Evolutionary conservation across 2,329 filamentous ascomycete genomes (phyloP).

Genomic region (Colletotrichum gloeosporioides): DNA sequence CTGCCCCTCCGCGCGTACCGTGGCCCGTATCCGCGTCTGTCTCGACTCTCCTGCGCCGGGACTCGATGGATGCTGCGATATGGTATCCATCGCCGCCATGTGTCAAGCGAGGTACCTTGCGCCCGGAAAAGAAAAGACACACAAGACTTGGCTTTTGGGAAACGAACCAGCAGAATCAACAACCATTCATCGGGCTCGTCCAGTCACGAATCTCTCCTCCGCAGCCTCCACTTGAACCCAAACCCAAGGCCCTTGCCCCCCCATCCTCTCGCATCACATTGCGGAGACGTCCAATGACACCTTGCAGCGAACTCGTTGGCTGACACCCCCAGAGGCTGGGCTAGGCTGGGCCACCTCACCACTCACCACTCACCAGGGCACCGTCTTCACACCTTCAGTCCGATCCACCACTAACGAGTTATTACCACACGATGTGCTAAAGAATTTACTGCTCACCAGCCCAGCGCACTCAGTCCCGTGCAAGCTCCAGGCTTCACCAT

Average conservation of each 20-base stretch:
- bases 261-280: not conserved
- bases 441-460: not conserved
- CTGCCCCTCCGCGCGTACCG: not conserved
- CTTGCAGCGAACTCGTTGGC: constrained; percentile 2
- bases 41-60: not conserved
- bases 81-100: not conserved
- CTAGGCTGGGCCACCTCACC: not conserved
- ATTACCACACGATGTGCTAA: not conserved
- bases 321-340: constrained; percentile 1
- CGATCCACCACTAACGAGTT: not conserved
- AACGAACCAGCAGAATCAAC: not conserved
- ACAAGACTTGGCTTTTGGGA: not conserved
- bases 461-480: not conserved
- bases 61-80: not conserved
- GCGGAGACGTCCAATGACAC: not conserved
- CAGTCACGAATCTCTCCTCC: not conserved
- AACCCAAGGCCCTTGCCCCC: not conserved
- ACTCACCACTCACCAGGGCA: not conserved
- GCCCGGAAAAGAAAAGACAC: not conserved
- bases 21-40: not conserved
- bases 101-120: not conserved
- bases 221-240: not conserved
- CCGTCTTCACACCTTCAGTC: not conserved
- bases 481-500: not conserved
- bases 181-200: not conserved